Evolutionary conservation across 306 rosid genomes (phyloP), one percentile per base, ranked within the genome.

Genomic region (Gastrolobium bilobum): DNA sequence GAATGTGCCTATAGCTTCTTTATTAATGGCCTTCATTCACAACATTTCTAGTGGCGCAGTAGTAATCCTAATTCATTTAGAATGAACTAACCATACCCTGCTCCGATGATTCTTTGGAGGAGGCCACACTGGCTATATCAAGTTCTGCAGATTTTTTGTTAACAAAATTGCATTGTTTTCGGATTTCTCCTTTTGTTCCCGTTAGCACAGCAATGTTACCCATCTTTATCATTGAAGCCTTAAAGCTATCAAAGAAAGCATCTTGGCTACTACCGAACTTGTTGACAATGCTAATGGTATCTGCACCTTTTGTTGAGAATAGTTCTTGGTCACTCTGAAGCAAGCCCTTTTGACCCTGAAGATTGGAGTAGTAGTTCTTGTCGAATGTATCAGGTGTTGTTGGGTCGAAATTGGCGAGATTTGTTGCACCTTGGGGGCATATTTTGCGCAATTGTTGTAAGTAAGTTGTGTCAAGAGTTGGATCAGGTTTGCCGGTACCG

Each of bases 241-340:
- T 70, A 0, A 80, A 80, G 10, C 7, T 33, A 0, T 8, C 4
- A 47, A 80, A 80, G 73, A 80, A 80, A 4, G 43, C 40, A 2
- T 5, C 5, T 31, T 72, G 79, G 73, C 52, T n/a, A 6, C 2
- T 0, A 3, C 43, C 31, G 43, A 71, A 80, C 10, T 3, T 40
- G 20, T 63, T 72, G 47, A 80, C 84, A 3, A 80, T 61, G 67
- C 33, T 9, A 0, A 40, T 4, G 35, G 84, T 80, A 15, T 62
- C 73, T 0, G 84, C 84, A 6, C 58, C 73, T 0, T 8, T 2
- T 1, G 79, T 80, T 9, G 84, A 80, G 29, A 80, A 80, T 2
- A 80, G 34, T 9, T 38, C 84, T 5, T 80, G 84, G 44, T 80
- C 84, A 10, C 74, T 71, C 35, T 63, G 63, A 11, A 80, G 84